phyloP scores from a whole-genome alignment of 768 basidiomycete species.

The Mycena albidolilacea region DNA sequence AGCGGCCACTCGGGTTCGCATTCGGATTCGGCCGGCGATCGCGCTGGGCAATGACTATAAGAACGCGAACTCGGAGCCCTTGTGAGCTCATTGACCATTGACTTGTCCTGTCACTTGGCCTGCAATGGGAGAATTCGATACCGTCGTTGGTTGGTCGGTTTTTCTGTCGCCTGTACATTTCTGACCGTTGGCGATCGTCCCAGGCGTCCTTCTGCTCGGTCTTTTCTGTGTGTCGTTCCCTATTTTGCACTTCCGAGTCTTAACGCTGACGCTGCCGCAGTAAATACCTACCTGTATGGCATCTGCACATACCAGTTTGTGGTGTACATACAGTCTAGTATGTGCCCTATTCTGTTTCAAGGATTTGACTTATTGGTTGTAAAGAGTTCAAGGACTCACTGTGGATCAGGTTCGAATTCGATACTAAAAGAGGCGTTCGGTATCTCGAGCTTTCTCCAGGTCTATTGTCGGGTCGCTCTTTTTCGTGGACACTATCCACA shows the following conservation, averaged over 20 bases:
- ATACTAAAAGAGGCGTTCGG: slow-evolving; percentile 1
- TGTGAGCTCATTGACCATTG: neutral
- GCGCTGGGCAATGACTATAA: slow-evolving; percentile 8
- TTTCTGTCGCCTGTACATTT: neutral
- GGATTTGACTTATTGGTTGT: slow-evolving; percentile 6
- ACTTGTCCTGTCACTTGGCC: neutral
- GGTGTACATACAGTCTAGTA: slow-evolving; percentile 40
- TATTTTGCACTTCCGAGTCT: neutral
- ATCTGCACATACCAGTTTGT: slow-evolving; percentile 53
- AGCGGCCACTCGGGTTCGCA: neutral
- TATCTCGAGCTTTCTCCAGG: slow-evolving; percentile 27
- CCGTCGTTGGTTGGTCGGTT: slow-evolving; percentile 23
- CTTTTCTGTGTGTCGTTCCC: slow-evolving; percentile 27
- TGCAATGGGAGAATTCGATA: slow-evolving; percentile 34
- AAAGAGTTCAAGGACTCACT: slow-evolving; percentile 47
- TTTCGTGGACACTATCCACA: slow-evolving; percentile 46
- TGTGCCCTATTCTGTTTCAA: neutral
- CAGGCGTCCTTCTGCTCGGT: slow-evolving; percentile 35
- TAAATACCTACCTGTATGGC: slow-evolving; percentile 48
- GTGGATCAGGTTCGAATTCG: slow-evolving; percentile 40
- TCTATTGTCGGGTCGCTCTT: slow-evolving; percentile 43
- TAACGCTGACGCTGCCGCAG: neutral
- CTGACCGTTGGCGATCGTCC: neutral
- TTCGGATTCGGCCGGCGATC: slow-evolving; percentile 20
- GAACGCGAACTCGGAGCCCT: neutral